Evolutionary conservation across 768 basidiomycete genomes (phyloP).

Genomic region (Roridomyces roridus): DNA sequence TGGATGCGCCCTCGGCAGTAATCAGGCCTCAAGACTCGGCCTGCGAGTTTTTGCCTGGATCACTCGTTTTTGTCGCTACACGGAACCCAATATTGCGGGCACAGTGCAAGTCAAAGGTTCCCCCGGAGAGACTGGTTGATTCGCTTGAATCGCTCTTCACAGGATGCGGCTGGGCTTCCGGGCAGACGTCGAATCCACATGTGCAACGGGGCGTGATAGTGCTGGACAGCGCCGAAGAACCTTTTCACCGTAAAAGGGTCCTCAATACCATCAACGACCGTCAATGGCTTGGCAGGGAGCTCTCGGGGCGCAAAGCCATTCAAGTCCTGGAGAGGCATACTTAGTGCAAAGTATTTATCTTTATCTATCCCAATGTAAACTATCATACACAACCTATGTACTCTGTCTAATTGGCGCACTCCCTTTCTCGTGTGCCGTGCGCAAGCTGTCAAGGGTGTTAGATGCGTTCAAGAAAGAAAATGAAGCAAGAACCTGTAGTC

Average conservation of each 20-base stretch:
- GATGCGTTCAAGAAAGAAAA: not conserved
- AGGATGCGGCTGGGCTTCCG: constrained; percentile 50
- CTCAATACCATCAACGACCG: constrained; percentile 8
- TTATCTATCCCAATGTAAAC: constrained; percentile 3
- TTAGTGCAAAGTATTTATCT: not conserved
- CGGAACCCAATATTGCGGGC: constrained; percentile 1
- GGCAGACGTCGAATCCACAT: constrained; percentile 16
- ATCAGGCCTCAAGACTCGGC: not conserved
- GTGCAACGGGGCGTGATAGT: constrained; percentile 43
- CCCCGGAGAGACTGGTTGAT: constrained; percentile 41
- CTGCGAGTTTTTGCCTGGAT: constrained; percentile 1
- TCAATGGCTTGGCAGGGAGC: not conserved
- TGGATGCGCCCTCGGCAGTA: not conserved
- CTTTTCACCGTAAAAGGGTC: not conserved
- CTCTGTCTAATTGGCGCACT: constrained; percentile 62
- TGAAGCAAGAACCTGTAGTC: constrained; percentile 73
- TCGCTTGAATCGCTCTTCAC: constrained; percentile 51
- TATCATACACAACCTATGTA: constrained; percentile 20
- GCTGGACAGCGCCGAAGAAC: constrained; percentile 33
- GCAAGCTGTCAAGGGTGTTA: constrained; percentile 48
- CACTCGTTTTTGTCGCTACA: constrained; percentile 29
- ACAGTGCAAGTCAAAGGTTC: constrained; percentile 38
- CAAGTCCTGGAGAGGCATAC: constrained; percentile 3
- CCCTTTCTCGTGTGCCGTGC: constrained; percentile 79
- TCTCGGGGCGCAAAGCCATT: constrained; percentile 10